phyloP scores from a whole-genome alignment of 2,329 filamentous ascomycete species.

The Cercospora sesami region DNA sequence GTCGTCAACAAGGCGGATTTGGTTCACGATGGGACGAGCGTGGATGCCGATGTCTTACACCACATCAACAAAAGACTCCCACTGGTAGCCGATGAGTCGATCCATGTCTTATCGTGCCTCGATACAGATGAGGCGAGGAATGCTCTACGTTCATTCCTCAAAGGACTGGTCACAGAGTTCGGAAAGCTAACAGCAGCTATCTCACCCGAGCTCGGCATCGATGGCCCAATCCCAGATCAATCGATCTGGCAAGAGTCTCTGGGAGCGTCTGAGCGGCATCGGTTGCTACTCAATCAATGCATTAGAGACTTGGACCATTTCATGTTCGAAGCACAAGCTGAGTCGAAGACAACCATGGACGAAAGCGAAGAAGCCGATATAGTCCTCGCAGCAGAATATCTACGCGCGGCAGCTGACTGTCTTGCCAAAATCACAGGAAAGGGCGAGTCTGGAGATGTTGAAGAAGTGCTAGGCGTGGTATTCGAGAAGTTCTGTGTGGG shows the following conservation, averaged over 20 bases:
- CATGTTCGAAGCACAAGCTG: conserved; percentile 55
- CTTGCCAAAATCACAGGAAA: conserved; percentile 86
- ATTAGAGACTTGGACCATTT: conserved; percentile 72
- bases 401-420: conserved; percentile 75
- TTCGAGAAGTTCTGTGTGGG: conserved; percentile 76
- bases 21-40: conserved; percentile 5
- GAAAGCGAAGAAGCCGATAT: conserved; percentile 66
- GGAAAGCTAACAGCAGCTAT: conserved; percentile 62
- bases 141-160: conserved; percentile 67
- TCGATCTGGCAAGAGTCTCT: conserved; percentile 78
- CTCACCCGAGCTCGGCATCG: conserved; percentile 37
- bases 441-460: conserved; percentile 83
- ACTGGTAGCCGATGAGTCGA: conserved; percentile 45
- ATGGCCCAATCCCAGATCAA: conserved; percentile 53
- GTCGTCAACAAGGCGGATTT: conserved; percentile 63
- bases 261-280: conserved; percentile 87
- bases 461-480: conserved; percentile 92
- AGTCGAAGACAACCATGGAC: not conserved
- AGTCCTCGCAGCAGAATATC: conserved; percentile 84
- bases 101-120: conserved; percentile 71
- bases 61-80: conserved; percentile 46
- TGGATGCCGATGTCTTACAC: conserved; percentile 21
- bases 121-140: conserved; percentile 51
- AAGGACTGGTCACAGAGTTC: conserved; percentile 68
- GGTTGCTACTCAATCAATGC: conserved; percentile 75